Evolutionary conservation across 1,284 basidiomycete genomes (phyloP).

Genomic region (Neolentinus lepideus): DNA sequence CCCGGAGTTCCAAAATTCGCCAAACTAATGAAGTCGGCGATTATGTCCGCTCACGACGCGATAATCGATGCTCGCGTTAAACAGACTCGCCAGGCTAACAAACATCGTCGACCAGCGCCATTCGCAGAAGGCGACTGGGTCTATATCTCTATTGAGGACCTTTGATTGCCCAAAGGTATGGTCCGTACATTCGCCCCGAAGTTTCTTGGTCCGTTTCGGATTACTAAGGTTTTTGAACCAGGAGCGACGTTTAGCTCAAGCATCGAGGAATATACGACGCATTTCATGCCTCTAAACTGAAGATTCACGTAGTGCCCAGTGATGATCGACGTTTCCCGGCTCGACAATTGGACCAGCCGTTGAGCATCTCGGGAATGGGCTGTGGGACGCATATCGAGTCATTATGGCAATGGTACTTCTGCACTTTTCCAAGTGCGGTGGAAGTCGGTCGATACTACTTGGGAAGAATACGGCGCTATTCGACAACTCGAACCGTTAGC

Average conservation of each 20-base stretch:
- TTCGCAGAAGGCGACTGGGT: conserved; percentile 20
- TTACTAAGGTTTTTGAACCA: conserved; percentile 2
- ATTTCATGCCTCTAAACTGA: conserved; percentile 10
- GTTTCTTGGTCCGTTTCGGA: conserved; percentile 18
- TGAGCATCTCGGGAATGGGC: conserved; percentile 15
- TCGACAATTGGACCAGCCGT: conserved; percentile 9
- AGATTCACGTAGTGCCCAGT: conserved; percentile 5
- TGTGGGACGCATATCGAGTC: conserved; percentile 17
- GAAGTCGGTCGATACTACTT: conserved; percentile 22
- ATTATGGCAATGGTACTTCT: conserved; percentile 14
- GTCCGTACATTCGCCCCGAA: conserved; percentile 20
- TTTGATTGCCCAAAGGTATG: conserved; percentile 13
- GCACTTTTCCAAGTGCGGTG: conserved; percentile 21
- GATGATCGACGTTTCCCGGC: conserved; percentile 17
- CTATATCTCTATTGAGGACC: conserved; percentile 24
- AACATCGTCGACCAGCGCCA: conserved; percentile 2
- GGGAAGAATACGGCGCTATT: conserved; percentile 18
- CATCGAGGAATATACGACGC: conserved; percentile 5
- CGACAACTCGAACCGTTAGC: conserved; percentile 13
- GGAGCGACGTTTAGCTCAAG: neutral
- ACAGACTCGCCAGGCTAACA: conserved; percentile 14
- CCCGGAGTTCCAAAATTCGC: conserved; percentile 14
- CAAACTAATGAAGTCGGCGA: conserved; percentile 1
- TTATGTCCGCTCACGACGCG: conserved; percentile 16
- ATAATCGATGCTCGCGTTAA: conserved; percentile 14